Evolutionary conservation across 768 basidiomycete genomes (phyloP).

Genomic region (Boletus pseudopeckii): DNA sequence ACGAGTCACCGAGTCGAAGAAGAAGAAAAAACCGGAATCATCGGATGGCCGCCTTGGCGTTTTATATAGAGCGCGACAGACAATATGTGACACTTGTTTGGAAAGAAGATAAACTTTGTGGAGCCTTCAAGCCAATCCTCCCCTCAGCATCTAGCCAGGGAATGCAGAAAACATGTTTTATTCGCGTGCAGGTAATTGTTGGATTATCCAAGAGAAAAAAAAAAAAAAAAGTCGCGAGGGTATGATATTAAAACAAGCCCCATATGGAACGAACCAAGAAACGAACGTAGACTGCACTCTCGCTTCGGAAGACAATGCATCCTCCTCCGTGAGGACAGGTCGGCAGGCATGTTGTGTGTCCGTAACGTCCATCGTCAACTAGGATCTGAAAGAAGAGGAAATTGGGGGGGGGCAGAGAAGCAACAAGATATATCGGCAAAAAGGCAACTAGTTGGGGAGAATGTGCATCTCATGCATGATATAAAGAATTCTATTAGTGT

Average conservation of each 20-base stretch:
- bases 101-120: no score
- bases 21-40: no score
- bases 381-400: constrained; percentile 1
- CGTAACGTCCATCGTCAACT: constrained; percentile 23
- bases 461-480: constrained; percentile 8
- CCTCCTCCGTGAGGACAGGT: constrained; percentile 11
- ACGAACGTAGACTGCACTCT: constrained; percentile 19
- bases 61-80: no score
- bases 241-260: constrained; percentile 16
- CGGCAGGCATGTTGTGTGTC: constrained; percentile 19
- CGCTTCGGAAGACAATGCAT: not conserved
- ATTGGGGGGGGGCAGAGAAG: not conserved
- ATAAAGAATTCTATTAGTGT: constrained; percentile 19
- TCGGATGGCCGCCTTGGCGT: no score
- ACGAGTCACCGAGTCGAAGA: no score
- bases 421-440: constrained; percentile 1
- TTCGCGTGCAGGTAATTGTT: not conserved
- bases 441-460: not conserved
- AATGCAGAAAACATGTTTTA: no score
- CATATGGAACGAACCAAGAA: constrained; percentile 1
- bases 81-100: no score
- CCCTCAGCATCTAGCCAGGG: no score
- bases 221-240: not conserved
- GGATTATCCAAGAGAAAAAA: not conserved
- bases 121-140: no score